phyloP scores from a whole-genome alignment of 2,329 filamentous ascomycete species.

The Elsinoe arachidis region DNA sequence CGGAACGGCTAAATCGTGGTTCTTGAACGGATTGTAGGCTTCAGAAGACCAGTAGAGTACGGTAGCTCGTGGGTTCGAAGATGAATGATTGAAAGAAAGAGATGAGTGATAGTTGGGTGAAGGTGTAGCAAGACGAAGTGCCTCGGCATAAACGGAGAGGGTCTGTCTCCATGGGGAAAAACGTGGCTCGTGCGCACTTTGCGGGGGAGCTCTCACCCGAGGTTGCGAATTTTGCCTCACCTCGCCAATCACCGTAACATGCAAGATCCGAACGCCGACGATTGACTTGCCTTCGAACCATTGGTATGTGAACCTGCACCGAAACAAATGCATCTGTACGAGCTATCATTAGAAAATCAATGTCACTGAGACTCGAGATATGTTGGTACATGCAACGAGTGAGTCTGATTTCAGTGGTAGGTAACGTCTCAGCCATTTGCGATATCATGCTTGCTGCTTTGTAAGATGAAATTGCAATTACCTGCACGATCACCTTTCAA shows the following conservation, averaged over 20 bases:
- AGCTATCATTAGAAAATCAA: too few relatives aligned
- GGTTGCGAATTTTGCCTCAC: neutral
- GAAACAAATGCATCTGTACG: too few relatives aligned
- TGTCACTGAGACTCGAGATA: too few relatives aligned
- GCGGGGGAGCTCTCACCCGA: conserved; percentile 1
- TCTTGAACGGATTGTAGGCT: neutral
- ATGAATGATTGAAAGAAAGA: neutral
- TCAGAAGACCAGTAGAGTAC: neutral
- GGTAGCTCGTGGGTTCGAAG: neutral
- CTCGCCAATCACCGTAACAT: neutral
- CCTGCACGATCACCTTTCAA: too few relatives aligned
- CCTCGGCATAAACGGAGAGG: conserved; percentile 4
- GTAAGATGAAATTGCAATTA: too few relatives aligned
- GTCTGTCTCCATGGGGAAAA: neutral
- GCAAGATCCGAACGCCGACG: neutral
- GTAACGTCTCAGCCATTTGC: too few relatives aligned
- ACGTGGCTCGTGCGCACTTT: neutral
- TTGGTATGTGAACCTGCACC: neutral
- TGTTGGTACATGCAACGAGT: too few relatives aligned
- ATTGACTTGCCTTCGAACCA: neutral
- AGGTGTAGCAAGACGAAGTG: neutral
- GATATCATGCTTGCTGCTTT: too few relatives aligned
- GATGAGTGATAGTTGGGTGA: neutral
- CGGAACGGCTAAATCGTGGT: conserved; percentile 20
- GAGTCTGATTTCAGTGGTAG: too few relatives aligned